Percentiles rank a stretch among this genome's conserved stretches.
These are phyloP conservation scores for Hypericum androsaemum DNA, from an alignment of 345 rosid species.

Conservation along the genomic window DNA sequence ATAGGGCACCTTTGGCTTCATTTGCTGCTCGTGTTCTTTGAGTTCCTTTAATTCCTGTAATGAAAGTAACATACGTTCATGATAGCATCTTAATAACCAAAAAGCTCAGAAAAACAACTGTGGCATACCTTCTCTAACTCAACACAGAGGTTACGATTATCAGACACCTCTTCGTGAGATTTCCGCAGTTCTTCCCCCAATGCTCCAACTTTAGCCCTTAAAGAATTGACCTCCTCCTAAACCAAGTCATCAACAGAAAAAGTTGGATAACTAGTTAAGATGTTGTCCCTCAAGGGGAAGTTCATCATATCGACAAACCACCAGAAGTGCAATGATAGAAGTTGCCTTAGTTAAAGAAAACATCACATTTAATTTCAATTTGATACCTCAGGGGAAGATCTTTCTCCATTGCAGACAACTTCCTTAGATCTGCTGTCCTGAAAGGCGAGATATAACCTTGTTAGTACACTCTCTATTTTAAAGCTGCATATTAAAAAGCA, in stretches of 20 bases:
- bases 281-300: neutral
- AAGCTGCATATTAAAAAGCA: no score
- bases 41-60: constrained; percentile 78
- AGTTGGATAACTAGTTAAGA: constrained; percentile 1
- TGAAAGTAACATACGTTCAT: constrained; percentile 5
- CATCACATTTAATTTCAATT: no score
- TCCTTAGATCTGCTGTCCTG: no score
- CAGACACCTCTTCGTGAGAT: constrained; percentile 60
- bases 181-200: constrained; percentile 79
- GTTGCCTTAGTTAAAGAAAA: no score
- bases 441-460: no score
- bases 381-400: no score
- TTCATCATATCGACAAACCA: no score
- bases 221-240: constrained; percentile 66
- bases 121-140: constrained; percentile 68
- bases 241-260: constrained; percentile 16
- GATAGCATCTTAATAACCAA: constrained; percentile 3
- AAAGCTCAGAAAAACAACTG: constrained; percentile 6
- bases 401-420: no score
- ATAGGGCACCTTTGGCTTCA: constrained; percentile 69
- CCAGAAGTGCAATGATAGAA: no score
- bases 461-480: no score
- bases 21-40: constrained; percentile 74
- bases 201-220: constrained; percentile 49
- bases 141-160: constrained; percentile 36